A percentile compares a stretch with the other conserved stretches of the same genome.
Evolutionary conservation across 2,329 filamentous ascomycete species (phyloP).

Genomic region (Pseudocercospora macadamiae): DNA sequence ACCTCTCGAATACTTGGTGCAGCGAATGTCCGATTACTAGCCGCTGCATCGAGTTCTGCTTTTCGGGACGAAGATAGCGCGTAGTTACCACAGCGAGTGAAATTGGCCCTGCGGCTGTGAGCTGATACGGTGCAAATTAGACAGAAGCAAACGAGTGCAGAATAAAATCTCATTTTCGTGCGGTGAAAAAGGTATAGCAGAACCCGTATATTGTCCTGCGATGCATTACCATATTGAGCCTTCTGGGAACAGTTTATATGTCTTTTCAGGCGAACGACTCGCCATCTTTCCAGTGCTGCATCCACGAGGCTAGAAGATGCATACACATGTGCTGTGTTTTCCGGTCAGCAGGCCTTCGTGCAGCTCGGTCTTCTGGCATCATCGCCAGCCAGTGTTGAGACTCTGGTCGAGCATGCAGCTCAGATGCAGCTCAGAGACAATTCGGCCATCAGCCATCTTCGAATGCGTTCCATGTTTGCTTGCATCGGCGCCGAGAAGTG

Average conservation of each 20-base stretch:
- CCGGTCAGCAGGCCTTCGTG: too few relatives aligned
- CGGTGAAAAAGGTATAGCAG: not conserved
- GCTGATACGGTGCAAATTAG: not conserved
- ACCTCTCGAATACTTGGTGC: constrained; percentile 9
- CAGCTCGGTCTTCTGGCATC: too few relatives aligned
- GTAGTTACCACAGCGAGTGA: not conserved
- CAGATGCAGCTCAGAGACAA: too few relatives aligned
- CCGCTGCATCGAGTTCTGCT: constrained; percentile 5
- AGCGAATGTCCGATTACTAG: constrained; percentile 10
- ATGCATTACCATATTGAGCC: not conserved
- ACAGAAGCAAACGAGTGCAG: not conserved
- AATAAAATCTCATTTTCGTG: not conserved
- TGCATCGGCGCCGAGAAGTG: too few relatives aligned
- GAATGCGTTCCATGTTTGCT: too few relatives aligned
- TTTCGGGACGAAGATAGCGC: not conserved
- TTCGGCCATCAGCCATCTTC: too few relatives aligned
- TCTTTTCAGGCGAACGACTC: not conserved
- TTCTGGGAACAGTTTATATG: not conserved
- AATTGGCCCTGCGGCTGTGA: not conserved
- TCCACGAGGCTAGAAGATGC: too few relatives aligned
- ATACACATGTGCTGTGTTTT: too few relatives aligned
- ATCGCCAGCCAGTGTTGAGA: too few relatives aligned
- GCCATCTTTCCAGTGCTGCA: too few relatives aligned
- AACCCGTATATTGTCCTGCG: not conserved
- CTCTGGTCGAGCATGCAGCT: too few relatives aligned